A percentile compares a stretch with the other conserved stretches of the same genome.
These are phyloP conservation scores for Apiospora malaysiana DNA, from an alignment of 2,329 filamentous ascomycete species.

Conservation along the genomic window DNA sequence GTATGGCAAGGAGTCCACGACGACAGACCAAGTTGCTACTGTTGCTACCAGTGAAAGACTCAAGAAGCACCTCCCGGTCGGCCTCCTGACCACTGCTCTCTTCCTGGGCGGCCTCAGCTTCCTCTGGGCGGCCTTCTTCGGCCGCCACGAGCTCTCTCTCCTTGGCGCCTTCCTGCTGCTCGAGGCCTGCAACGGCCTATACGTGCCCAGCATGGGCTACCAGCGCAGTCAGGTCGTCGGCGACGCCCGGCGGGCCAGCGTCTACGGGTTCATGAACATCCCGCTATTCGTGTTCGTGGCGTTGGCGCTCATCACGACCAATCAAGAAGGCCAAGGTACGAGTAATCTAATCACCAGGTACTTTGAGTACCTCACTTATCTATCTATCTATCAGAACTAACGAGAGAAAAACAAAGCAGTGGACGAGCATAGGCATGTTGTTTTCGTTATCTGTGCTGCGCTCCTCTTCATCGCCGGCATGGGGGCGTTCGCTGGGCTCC, in stretches of 20 bases:
- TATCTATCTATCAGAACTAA: too few species aligned
- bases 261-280: slow-evolving; percentile 46
- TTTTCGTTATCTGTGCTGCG: slow-evolving; percentile 33
- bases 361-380: too few species aligned
- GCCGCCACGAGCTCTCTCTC: slow-evolving; percentile 31
- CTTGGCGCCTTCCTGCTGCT: slow-evolving; percentile 38
- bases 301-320: slow-evolving; percentile 48
- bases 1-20: background rate
- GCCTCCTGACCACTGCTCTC: slow-evolving; percentile 13
- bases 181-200: slow-evolving; percentile 42
- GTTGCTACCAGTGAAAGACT: background rate
- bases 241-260: slow-evolving; percentile 36
- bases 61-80: background rate
- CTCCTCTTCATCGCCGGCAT: slow-evolving; percentile 33
- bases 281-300: slow-evolving; percentile 65
- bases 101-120: background rate
- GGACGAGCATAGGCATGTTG: slow-evolving; percentile 29
- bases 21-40: background rate
- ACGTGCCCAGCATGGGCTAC: slow-evolving; percentile 41
- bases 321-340: slow-evolving; percentile 28
- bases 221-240: slow-evolving; percentile 38
- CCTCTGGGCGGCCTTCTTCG: slow-evolving; percentile 32
- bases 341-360: slow-evolving; percentile 13
- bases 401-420: too few species aligned
- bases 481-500: slow-evolving; percentile 26